Base-by-base conservation (phyloP, 306 rosid genomes). In the Canavalia gladiata region DNA sequence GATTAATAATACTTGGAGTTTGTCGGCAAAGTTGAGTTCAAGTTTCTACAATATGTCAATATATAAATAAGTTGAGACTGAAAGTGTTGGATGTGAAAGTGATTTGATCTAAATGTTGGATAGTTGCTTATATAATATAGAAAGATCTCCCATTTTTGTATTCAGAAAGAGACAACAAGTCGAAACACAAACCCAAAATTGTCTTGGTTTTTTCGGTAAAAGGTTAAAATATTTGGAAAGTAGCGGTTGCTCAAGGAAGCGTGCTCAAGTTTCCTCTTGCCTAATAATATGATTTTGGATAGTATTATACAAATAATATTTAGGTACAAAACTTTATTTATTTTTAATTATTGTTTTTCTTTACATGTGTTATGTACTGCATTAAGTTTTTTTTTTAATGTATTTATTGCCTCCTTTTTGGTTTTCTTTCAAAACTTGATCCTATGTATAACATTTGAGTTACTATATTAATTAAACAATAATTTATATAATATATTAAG, bases 11-110 rank as follows among this genome's bases (percentile, higher is more conserved):
- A 31, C 30, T 72, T 52, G 25, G 67, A 56, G 39, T 81, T 67
- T 85, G 88, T 82, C 81, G 84, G 78, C 81, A 73, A 82, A 67
- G 83, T 67, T 77, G 79, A 66, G 81, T 82, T 73, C 84, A 86
- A 74, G 70, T 67, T 76, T 75, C 57, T 45, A n/a, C 29, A 68
- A 68, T 31, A 70, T 41, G 74, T 66, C 47, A 52, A 58, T 79
- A 50, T 12, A 75, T 29, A 25, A 31, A 69, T 62, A 76, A 56
- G 37, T 25, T 65, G 8, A 8, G 47, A 58, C 29, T 72, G 34
- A 60, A 65, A 77, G 83, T 77, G 83, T 57, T 66, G 65, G 86
- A 77, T 69, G 35, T 66, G 88, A 82, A 77, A 64, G 81, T 77
- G 86, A 81, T 77, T 85, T 77, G 70, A 81, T 77, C 59, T 25